These are phyloP conservation scores for Cutaneotrichosporon sp. DNA, from an alignment of 1,284 basidiomycete species.

Conservation along the genomic window DNA sequence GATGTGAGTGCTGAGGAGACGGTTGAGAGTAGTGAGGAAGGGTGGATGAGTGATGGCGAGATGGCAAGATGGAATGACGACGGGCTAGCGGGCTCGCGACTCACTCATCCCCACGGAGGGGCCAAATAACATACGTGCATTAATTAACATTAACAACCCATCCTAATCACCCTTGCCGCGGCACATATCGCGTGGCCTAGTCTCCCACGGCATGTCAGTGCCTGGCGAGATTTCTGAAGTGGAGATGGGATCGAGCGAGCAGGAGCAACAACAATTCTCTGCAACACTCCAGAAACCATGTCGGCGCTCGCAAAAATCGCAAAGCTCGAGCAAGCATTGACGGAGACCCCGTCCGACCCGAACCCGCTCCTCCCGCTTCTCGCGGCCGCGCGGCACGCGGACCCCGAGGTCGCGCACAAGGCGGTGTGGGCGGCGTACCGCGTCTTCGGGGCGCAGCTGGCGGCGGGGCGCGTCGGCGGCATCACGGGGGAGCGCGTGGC, in stretches of 20 bases:
- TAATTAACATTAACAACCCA: too few species aligned
- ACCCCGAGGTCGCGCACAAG: constrained; percentile 66
- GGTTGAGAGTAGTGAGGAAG: not conserved
- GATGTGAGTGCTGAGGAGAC: not conserved
- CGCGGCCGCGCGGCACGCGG: constrained; percentile 55
- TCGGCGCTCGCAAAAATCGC: constrained; percentile 28
- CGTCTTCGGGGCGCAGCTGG: constrained; percentile 69
- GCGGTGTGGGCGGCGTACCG: constrained; percentile 80
- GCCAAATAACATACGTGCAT: not conserved
- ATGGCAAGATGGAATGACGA: too few species aligned
- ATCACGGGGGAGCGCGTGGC: constrained; percentile 25
- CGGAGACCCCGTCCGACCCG: constrained; percentile 60
- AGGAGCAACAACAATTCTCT: too few species aligned
- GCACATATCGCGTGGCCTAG: not conserved
- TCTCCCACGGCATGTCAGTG: not conserved
- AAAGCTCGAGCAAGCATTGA: constrained; percentile 40
- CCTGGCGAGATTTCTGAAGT: constrained; percentile 9
- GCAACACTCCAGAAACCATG: constrained; percentile 6
- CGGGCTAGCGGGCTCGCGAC: too few species aligned
- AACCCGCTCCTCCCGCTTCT: constrained; percentile 79
- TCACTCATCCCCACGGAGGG: not conserved
- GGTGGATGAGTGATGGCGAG: not conserved
- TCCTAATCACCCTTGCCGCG: not conserved
- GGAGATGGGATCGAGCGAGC: not conserved
- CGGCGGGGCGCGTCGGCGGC: constrained; percentile 61